Percentiles rank a stretch among this genome's conserved stretches.
Evolutionary conservation across 805 yeast species (phyloP).

Genomic region (Kregervanrija pseudodelftensis): DNA sequence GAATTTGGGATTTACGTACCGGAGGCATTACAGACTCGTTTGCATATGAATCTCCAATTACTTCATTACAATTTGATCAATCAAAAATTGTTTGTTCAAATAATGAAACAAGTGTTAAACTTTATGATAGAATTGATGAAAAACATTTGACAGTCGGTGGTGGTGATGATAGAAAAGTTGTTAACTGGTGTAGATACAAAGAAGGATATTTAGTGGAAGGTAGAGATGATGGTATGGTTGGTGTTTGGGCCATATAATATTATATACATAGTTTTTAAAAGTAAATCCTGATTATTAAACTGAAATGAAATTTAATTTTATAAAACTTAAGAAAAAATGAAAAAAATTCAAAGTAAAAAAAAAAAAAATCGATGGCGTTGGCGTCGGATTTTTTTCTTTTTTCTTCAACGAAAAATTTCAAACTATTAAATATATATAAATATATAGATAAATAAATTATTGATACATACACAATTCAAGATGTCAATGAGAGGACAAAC

Average conservation of each 20-base stretch:
- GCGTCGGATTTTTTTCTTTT: no score
- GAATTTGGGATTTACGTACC: constrained; percentile 69
- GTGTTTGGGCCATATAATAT: constrained; percentile 51
- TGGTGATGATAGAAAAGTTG: constrained; percentile 27
- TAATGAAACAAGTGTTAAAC: constrained; percentile 41
- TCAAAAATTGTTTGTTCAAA: constrained; percentile 47
- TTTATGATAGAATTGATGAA: constrained; percentile 50
- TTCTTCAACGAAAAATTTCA: no score
- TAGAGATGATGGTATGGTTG: constrained; percentile 49
- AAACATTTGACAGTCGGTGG: constrained; percentile 49
- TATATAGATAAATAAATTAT: no score
- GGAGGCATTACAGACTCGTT: constrained; percentile 57
- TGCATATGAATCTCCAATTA: constrained; percentile 51
- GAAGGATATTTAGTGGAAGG: constrained; percentile 67
- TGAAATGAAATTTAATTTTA: no score
- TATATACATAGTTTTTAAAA: no score
- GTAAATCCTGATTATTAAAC: no score
- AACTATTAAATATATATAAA: background rate
- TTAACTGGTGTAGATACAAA: constrained; percentile 41
- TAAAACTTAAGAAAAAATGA: no score
- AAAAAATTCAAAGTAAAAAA: no score
- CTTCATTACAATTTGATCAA: constrained; percentile 52
- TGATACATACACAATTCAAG: no score
- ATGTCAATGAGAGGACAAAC: constrained; percentile 92
- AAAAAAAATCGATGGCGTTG: no score